phyloP scores from a whole-genome alignment of 805 yeast genomes.

The Kurtzmaniella cleridarum region DNA sequence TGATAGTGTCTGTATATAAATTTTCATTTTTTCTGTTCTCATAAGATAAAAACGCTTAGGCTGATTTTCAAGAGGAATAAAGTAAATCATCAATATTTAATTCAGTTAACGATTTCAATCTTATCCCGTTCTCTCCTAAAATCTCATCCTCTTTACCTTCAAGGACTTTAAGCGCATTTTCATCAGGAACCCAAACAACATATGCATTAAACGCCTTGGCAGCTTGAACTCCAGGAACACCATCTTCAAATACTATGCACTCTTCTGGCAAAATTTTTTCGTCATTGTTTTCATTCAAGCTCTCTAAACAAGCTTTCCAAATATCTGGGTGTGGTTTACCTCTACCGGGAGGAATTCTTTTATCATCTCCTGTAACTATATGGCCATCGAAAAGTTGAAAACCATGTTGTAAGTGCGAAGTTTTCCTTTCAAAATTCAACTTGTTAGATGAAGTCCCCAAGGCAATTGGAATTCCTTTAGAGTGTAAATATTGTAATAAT shows the following conservation, averaged over 20 bases:
- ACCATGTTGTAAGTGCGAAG: slow-evolving; percentile 59
- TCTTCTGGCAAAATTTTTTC: slow-evolving; percentile 60
- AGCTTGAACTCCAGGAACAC: slow-evolving; percentile 82
- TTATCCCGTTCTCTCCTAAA: slow-evolving; percentile 54
- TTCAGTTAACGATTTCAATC: slow-evolving; percentile 45
- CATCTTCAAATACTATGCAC: slow-evolving; percentile 91
- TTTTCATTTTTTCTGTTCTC: too few species aligned
- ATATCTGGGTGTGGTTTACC: slow-evolving; percentile 96
- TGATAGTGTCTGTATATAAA: too few species aligned
- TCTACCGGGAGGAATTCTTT: slow-evolving; percentile 72
- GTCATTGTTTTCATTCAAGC: slow-evolving; percentile 55
- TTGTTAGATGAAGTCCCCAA: slow-evolving; percentile 81
- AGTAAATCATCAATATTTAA: slow-evolving; percentile 32
- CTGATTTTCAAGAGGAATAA: too few species aligned
- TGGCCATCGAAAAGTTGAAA: slow-evolving; percentile 60
- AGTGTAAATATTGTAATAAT: slow-evolving; percentile 49
- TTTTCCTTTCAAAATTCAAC: slow-evolving; percentile 62
- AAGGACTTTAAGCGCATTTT: slow-evolving; percentile 56
- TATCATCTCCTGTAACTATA: slow-evolving; percentile 85
- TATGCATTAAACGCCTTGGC: slow-evolving; percentile 78
- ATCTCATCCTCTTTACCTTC: slow-evolving; percentile 44
- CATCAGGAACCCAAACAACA: slow-evolving; percentile 95
- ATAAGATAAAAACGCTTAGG: too few species aligned
- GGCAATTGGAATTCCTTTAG: slow-evolving; percentile 67
- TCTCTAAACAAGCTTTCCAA: slow-evolving; percentile 75